Conservation (phyloP, 495 filamentous ascomycete species). For the Neurospora sublineolata region DNA sequence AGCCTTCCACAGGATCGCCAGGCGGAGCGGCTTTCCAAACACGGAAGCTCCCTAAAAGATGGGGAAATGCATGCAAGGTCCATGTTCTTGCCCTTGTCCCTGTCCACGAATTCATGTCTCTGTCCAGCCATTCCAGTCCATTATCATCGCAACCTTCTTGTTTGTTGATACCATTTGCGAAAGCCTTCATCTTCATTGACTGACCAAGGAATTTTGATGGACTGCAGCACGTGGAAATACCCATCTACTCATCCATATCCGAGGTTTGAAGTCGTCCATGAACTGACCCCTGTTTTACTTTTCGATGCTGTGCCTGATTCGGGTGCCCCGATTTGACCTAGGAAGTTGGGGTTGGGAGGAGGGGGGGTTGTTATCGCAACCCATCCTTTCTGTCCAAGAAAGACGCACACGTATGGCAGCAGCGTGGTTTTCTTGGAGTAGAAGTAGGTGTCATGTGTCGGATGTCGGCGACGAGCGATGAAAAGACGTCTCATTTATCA, state of each 20-base stretch:
- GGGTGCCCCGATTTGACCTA: neutral
- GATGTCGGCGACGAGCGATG: neutral
- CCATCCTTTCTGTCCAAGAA: neutral
- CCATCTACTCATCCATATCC: neutral
- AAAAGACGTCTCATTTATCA: neutral
- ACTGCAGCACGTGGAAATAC: neutral
- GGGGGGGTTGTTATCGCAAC: neutral
- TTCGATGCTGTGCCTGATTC: neutral
- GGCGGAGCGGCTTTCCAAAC: neutral
- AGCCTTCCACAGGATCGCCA: neutral
- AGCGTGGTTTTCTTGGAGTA: neutral
- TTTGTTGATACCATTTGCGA: neutral
- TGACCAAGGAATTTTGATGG: neutral
- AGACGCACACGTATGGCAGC: neutral
- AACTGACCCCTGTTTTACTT: neutral
- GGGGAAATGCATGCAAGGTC: neutral
- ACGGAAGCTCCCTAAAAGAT: neutral
- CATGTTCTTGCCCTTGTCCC: neutral
- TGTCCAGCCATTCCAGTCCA: neutral
- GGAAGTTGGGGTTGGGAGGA: neutral
- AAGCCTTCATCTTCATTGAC: neutral
- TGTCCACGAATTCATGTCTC: neutral
- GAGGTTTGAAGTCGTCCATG: neutral
- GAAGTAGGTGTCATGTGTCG: neutral
- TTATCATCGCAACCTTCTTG: neutral